These are phyloP conservation scores for Byssochlamys sp. DNA, from an alignment of 2,329 filamentous ascomycete species.

Conservation along the genomic window DNA sequence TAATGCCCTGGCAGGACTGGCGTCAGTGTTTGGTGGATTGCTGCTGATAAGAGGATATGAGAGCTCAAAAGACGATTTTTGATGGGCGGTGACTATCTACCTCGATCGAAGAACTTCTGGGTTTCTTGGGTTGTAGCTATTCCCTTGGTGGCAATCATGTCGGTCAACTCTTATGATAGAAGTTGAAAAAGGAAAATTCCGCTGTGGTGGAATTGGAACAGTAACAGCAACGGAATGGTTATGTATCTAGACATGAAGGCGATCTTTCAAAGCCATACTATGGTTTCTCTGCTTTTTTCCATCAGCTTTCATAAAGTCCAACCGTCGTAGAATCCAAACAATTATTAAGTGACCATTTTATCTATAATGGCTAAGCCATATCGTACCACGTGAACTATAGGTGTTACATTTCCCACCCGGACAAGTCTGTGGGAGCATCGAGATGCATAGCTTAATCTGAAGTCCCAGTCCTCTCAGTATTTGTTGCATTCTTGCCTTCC, in stretches of 20 bases:
- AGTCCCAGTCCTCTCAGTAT: not conserved
- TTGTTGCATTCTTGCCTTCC: conserved; percentile 41
- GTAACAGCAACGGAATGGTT: too few species aligned
- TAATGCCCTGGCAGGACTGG: too few species aligned
- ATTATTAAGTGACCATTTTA: not conserved
- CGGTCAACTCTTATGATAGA: conserved; percentile 9
- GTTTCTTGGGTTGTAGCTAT: not conserved
- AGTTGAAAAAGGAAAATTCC: conserved; percentile 6
- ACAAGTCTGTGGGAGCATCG: not conserved
- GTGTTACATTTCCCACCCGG: not conserved
- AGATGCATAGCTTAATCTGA: not conserved
- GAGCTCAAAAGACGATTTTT: not conserved
- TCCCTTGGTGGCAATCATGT: not conserved
- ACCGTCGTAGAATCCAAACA: too few species aligned
- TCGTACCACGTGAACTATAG: not conserved
- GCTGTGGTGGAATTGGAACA: too few species aligned
- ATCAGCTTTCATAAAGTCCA: too few species aligned
- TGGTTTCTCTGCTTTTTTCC: too few species aligned
- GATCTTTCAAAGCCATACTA: too few species aligned
- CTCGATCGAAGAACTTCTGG: not conserved
- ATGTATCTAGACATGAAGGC: too few species aligned
- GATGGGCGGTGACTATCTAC: not conserved
- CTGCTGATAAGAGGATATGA: too few species aligned
- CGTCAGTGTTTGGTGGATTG: too few species aligned
- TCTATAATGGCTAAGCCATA: not conserved